phyloP scores from a whole-genome alignment of 495 filamentous ascomycete species.

The Aspergillus mulundensis region DNA sequence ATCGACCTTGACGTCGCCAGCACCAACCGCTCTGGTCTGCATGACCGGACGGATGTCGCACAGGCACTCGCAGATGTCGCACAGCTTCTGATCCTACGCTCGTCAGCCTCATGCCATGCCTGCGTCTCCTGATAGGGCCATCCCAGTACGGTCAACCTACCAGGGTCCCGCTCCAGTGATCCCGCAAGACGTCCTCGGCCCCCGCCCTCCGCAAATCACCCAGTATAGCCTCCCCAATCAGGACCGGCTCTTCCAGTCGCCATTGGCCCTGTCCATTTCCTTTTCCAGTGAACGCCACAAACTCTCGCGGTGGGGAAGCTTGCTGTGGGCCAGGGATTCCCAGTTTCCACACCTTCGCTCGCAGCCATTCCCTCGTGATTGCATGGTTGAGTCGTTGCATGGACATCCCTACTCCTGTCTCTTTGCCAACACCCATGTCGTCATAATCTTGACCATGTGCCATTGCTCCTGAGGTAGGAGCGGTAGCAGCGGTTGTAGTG shows the following conservation, averaged over 20 bases:
- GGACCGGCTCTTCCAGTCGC: slow-evolving; percentile 1
- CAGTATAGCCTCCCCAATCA: not conserved
- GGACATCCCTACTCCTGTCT: not conserved
- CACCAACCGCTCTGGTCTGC: not conserved
- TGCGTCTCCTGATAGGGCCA: not conserved
- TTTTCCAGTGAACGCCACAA: not conserved
- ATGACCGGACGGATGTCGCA: slow-evolving; percentile 1
- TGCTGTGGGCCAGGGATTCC: not conserved
- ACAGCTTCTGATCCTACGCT: slow-evolving; percentile 5
- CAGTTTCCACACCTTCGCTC: slow-evolving; percentile 6
- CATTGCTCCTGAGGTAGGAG: not conserved
- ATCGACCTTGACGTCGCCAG: not conserved
- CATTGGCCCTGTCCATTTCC: not conserved
- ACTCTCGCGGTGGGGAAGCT: not conserved
- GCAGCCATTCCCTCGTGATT: not conserved
- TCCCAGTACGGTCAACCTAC: not conserved
- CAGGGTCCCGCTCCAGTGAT: not conserved
- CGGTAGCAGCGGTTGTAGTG: not conserved
- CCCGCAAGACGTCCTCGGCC: not conserved
- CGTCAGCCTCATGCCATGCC: not conserved
- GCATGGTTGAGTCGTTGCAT: not conserved
- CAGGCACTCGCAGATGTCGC: slow-evolving; percentile 10
- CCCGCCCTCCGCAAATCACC: not conserved
- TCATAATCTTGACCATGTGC: not conserved
- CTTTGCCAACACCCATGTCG: not conserved